Base-by-base conservation (phyloP, 306 rosid genomes). In the Prunus salicina region DNA sequence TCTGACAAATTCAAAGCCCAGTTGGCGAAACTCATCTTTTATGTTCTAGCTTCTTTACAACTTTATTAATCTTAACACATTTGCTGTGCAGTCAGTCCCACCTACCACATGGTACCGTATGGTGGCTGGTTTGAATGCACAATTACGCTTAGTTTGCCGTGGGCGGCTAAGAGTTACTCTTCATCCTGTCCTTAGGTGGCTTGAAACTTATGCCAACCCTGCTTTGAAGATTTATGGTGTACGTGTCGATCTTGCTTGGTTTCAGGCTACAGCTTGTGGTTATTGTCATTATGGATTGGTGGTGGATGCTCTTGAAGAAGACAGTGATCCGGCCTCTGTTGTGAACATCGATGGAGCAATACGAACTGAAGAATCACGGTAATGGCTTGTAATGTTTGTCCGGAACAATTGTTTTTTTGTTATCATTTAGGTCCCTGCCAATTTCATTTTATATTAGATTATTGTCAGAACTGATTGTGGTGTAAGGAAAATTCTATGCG, bases 81-180 rank as follows among this genome's bases (percentile, higher is more conserved):
- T 19, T 69, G 46, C 60, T 77, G 72, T 84, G 84, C 88, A 96
- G 99, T 84, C 90, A 12, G 92, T 96, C 67, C 99, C 93, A 58
- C 98, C 99, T 50, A 92, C 99, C 12, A 82, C 89, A 41, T 96
- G 99, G 99, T 96, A 89, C 82, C 88, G 99, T 30, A 81, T 96
- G 81, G 99, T 96, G 80, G 89, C 98, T 75, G 99, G 99, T 78
- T 83, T 96, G 74, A 96, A 96, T 76, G 97, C 99, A 64, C 98
- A 96, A 68, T 81, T 96, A 82, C 96, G 99, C 49, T 85, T 96
- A 81, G 99, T 96, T 82, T 87, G 90, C 57, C 89, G 90, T 75
- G 97, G 99, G 50, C 82, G 96, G 81, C 87, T 96, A 64, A 91
- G 90, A 91, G 89, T 84, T 68, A 92, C 96, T n/a, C 89, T 92